Evolutionary conservation across 768 basidiomycete genomes (phyloP), one percentile per base, ranked within the genome.

Genomic region (Tremella mesenterica): DNA sequence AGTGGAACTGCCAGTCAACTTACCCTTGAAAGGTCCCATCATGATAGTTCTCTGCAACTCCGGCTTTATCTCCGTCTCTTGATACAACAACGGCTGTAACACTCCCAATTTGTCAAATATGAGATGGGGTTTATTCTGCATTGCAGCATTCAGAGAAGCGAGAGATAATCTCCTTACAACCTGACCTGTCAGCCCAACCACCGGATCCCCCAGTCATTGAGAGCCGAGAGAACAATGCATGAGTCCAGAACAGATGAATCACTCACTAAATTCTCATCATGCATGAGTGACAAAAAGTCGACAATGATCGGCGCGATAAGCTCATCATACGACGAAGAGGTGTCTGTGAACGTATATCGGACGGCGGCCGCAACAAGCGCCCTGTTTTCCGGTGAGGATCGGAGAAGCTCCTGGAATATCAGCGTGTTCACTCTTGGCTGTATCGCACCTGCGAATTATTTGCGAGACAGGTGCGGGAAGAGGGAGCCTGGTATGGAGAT

Each of bases 351-450:
- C 0, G 85, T 85, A 67, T 85, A 85, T 18, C 95, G 82, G 59
- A 97, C 85, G 6, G 93, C 90, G 10, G 93, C 86, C 28, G 92
- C 83, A 28, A 93, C 89, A 2, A 89, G 89, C 0, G 88, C 88
- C 20, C 90, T 78, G 4, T 88, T 81, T 9, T 52, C 39, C 18
- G 68, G 61, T 3, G 64, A 58, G 1, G 67, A 64, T 16, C 56
- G 48, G 38, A 65, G 69, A 10, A 64, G 52, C n/a, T n/a, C n/a
- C n/a, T n/a, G n/a, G n/a, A n/a, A n/a, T n/a, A n/a, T n/a, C n/a
- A 38, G n/a, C n/a, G n/a, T n/a, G n/a, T n/a, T n/a, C n/a, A n/a
- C n/a, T 53, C 66, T 67, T 61, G 64, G 21, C 21, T 2, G n/a
- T 5, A 44, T 43, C 6, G 20, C 43, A 16, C 21, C 16, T 8